Base-by-base conservation (phyloP, 768 basidiomycete genomes). In the Hysterangium stoloniferum region DNA sequence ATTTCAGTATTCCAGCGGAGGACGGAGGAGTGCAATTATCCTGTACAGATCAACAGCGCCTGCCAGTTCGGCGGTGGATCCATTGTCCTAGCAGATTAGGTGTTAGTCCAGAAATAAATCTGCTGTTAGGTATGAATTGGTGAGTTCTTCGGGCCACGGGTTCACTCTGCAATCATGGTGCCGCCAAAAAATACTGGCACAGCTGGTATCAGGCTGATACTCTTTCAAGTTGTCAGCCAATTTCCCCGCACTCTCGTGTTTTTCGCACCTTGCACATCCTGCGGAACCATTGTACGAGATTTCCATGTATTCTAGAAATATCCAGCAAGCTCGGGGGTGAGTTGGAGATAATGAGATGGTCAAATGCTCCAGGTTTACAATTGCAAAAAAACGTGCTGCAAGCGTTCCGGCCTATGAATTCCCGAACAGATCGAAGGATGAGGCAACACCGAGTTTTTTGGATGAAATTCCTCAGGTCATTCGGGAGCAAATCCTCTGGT, bases 381-480 rank as follows among this genome's bases (percentile, higher is more conserved):
- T n/a, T 11, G 67, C 61, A 6, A 56, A 72, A 43, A 70, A 74
- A 31, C 73, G 67, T 4, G 64, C 54, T 0, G 65, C 76, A 8
- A 80, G 64, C 79, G 79, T 63, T 44, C 62, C 59, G 67, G 74
- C 54, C 64, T 68, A 59, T 56, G 73, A 62, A 62, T 73, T 67
- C 4, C 74, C 80, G 35, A 68, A 58, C 1, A 73, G 52, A 32
- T 71, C 66, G 56, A 72, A 80, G n/a, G n/a, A n/a, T 32, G 68
- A 71, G 22, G 58, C 38, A 53, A 79, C 69, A 0, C 62, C 66
- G n/a, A 81, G 63, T 20, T 73, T 54, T 4, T 56, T 38, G n/a
- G 22, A 80, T 45, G 7, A 81, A 54, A 45, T 76, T 78, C n/a
- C 45, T 34, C 31, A 82, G 72, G 64, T 82, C 75, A 37, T 72